These are phyloP conservation scores for Argentina anserina DNA, from an alignment of 306 rosid species.

Conservation along the genomic window DNA sequence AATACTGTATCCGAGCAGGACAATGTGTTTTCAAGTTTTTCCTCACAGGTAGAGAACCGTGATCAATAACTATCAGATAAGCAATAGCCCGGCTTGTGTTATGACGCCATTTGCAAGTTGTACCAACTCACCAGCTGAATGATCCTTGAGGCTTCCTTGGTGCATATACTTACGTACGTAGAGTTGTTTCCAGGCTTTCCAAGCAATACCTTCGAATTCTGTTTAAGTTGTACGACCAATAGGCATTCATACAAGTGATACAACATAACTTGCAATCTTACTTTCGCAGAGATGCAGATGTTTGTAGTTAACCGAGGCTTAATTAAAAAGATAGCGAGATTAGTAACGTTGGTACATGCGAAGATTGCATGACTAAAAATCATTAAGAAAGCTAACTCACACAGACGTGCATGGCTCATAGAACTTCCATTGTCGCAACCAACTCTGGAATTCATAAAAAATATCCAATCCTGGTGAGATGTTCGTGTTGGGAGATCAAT, in stretches of 20 bases:
- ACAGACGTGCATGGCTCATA: neutral
- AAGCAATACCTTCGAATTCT: no score
- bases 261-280: neutral
- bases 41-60: neutral
- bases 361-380: neutral
- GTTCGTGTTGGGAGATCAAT: neutral
- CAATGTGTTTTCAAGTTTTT: no score
- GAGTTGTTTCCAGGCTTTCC: no score
- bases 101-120: neutral
- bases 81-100: neutral
- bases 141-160: neutral
- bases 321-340: neutral
- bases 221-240: no score
- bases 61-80: neutral
- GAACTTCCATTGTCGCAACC: neutral
- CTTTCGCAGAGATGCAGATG: neutral
- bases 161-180: no score
- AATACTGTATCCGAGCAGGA: neutral
- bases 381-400: neutral
- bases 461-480: neutral
- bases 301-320: neutral
- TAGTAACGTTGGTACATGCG: neutral
- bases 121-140: neutral
- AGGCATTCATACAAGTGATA: neutral
- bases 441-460: no score